Base-by-base conservation (phyloP, 2,329 filamentous ascomycete species). In the Cladosporium oxysporum region DNA sequence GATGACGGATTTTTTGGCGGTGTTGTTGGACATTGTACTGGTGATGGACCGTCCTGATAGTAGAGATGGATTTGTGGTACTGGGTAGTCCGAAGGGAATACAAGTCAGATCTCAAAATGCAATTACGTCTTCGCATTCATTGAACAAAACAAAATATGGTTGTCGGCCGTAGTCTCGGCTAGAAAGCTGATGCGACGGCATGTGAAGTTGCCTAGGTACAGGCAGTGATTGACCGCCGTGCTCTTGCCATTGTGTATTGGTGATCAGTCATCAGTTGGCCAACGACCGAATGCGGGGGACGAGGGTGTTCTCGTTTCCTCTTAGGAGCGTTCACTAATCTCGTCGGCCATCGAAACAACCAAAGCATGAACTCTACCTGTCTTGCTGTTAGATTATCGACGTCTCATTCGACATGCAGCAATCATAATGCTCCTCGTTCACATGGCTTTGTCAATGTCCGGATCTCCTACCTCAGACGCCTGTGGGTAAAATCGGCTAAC, bases 1-100 rank as follows among this genome's bases (percentile, higher is more conserved):
- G 35, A 71, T 70, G 53, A 67, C 66, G 5, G 69, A 70, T 58
- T 37, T 58, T 50, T 68, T 70, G 31, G 64, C 11, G 23, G 53
- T 35, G 64, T 72, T 72, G 50, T 41, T 44, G 37, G 68, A 69
- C 68, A 69, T 69, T 3, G 7, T 58, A 14, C 1, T 21, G 26
- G n/a, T 57, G 26, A 31, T 26, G 23, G 23, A 26, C 23, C 3
- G 23, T 26, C 23, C 23, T 26, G 23, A 26, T 26, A 26, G 23
- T 26, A 26, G 41, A 3, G 41, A 44, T 44, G 41, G 18, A 2
- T 10, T 5, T 44, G 41, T 21, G 18, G 18, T 21, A 7, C 41
- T 44, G 41, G n/a, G 5, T 2, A 8, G 37, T 44, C 18, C 23
- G 23, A 26, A 26, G 41, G 18, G 41, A 10, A 44, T 21, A 44